These are phyloP conservation scores for Coccomyxa subellipsoidea DNA, from an alignment of 163 green algal genomes.

Conservation along the genomic window DNA sequence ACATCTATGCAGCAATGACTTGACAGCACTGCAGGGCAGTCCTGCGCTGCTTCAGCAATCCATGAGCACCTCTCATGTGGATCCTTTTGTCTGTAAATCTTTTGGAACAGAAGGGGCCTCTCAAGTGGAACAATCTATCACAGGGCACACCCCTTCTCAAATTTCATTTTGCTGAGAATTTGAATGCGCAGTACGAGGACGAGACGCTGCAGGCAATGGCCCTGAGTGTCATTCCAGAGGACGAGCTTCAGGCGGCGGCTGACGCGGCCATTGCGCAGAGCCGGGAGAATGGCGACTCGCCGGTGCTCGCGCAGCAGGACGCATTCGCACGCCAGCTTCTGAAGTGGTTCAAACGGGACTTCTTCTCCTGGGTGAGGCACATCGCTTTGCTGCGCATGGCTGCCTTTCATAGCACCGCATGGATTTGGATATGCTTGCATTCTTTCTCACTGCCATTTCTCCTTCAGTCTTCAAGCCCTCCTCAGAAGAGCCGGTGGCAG, in stretches of 20 bases:
- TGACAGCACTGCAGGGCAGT: no score
- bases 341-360: conserved; percentile 74
- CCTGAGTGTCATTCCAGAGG: conserved; percentile 39
- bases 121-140: no score
- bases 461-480: no score
- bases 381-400: neutral
- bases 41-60: no score
- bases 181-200: conserved; percentile 40
- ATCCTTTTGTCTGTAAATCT: no score
- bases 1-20: no score
- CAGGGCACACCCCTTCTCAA: no score
- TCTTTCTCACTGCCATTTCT: no score
- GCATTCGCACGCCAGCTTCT: conserved; percentile 44
- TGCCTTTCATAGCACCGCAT: neutral
- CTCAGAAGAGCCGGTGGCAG: no score
- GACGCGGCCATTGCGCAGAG: conserved; percentile 21
- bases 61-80: no score
- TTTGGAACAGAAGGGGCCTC: no score
- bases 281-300: conserved; percentile 31
- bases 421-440: neutral
- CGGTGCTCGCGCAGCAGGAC: conserved; percentile 24
- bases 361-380: conserved; percentile 69
- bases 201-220: conserved; percentile 45
- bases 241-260: conserved; percentile 21
- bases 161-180: no score